These are phyloP conservation scores for Metarhizium humberi DNA, from an alignment of 2,329 filamentous ascomycete species.

Conservation along the genomic window DNA sequence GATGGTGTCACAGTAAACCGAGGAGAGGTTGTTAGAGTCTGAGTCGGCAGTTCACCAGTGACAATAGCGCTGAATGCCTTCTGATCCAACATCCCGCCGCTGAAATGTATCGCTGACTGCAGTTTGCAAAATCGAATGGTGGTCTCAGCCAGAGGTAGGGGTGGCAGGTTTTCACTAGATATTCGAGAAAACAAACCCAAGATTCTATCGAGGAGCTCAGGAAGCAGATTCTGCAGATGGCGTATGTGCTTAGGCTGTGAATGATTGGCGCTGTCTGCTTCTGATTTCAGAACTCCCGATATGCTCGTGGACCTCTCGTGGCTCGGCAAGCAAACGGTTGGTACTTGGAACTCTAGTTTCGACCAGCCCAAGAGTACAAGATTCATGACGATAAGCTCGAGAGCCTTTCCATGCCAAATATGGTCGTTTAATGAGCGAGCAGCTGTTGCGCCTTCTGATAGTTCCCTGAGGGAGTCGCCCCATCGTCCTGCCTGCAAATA, in stretches of 20 bases:
- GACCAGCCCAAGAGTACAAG: conserved; percentile 79
- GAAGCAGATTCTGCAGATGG: conserved; percentile 50
- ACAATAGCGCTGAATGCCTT: conserved; percentile 56
- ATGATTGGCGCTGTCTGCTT: conserved; percentile 25
- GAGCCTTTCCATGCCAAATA: conserved; percentile 92
- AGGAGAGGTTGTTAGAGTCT: conserved; percentile 41
- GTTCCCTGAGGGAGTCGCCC: conserved; percentile 76
- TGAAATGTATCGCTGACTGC: conserved; percentile 56
- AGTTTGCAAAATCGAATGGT: conserved; percentile 66
- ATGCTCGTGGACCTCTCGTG: conserved; percentile 36
- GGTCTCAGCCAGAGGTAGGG: conserved; percentile 62
- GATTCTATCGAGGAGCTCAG: conserved; percentile 68
- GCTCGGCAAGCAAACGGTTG: conserved; percentile 41
- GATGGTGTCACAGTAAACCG: conserved; percentile 46
- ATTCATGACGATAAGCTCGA: conserved; percentile 79
- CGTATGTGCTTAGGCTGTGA: conserved; percentile 44
- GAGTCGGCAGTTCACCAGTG: conserved; percentile 45
- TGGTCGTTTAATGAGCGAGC: conserved; percentile 79
- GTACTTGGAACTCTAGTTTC: conserved; percentile 74
- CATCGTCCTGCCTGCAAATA: conserved; percentile 86
- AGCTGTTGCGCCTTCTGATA: conserved; percentile 68
- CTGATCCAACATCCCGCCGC: conserved; percentile 52
- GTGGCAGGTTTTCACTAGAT: conserved; percentile 60
- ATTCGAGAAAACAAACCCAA: conserved; percentile 64
- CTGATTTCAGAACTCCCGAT: conserved; percentile 11